Evolutionary conservation across 805 yeast genomes (phyloP), one percentile per base, ranked within the genome.

Genomic region (Lipomyces kockii): DNA sequence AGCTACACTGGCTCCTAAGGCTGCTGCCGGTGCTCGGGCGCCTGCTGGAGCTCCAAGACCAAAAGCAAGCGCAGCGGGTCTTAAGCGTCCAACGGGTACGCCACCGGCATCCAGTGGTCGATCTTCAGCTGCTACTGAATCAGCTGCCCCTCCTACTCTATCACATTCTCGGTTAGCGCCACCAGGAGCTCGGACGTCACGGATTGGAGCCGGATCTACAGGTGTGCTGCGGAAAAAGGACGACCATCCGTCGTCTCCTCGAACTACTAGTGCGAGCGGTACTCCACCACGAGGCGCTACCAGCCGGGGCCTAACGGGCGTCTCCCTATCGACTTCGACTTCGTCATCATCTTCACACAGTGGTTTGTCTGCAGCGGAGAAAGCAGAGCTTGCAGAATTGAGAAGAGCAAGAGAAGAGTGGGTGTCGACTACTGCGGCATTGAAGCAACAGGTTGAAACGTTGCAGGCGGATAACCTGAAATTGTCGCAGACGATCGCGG

Each of bases 321-420:
- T 65, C 35, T 73, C 69, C 58, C 62, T 57, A 12, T 64, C 70
- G 37, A 53, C 68, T 8, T 46, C 32, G 29, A 5, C 65, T 9
- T 37, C 58, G 25, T 14, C 59, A 53, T 56, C 67, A 1, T 25
- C 61, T 3, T 35, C 66, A 11, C 66, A 60, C 37, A 43, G 61
- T 9, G 66, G 63, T 4, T 52, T 68, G 29, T 52, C 68, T 20
- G 72, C 63, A 17, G 71, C 69, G 12, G 85, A 84, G 35, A 78
- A 74, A 65, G 78, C 78, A 49, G 89, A 87, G 67, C 74, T 89
- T 25, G 83, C 82, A 55, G 78, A 77, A 20, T 77, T 90, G 60
- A 81, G 86, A 66, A 77, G 76, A 12, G 92, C 88, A 69, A 89
- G 86, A 71, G 79, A 79, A 46, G 75, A 76, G 53, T 85, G 87